Conservation (phyloP, 208 protist species). For the Trypanosoma platydactyli region DNA sequence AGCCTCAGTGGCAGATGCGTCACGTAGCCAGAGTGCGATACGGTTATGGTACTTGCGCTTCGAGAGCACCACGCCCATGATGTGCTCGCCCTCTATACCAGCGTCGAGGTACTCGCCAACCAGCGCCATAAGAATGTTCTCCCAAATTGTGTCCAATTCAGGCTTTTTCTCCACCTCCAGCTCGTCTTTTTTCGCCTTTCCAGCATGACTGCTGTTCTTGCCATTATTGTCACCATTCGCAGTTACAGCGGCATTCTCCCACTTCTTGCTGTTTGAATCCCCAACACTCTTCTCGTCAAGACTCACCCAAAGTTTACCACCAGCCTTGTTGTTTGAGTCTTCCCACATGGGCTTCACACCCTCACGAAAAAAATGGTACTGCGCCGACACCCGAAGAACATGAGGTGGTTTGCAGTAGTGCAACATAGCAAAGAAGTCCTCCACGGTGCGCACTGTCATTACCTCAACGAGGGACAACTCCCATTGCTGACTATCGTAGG, state of each 20-base stretch:
- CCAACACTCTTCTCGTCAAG: constrained; percentile 38
- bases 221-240: constrained; percentile 27
- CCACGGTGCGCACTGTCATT: constrained; percentile 78
- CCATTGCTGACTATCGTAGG: constrained; percentile 76
- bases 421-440: constrained; percentile 88
- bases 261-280: constrained; percentile 5
- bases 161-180: constrained; percentile 34
- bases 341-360: constrained; percentile 93
- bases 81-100: constrained; percentile 38
- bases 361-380: constrained; percentile 92
- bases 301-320: constrained; percentile 73
- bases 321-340: constrained; percentile 84
- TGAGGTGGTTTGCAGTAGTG: constrained; percentile 85
- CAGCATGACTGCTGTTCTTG: constrained; percentile 9
- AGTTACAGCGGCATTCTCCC: constrained; percentile 18
- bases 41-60: constrained; percentile 84
- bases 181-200: constrained; percentile 20
- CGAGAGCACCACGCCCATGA: constrained; percentile 69
- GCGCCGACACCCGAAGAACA: constrained; percentile 69
- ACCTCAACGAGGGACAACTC: constrained; percentile 75
- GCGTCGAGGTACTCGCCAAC: constrained; percentile 78
- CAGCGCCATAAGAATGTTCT: constrained; percentile 77
- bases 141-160: constrained; percentile 71
- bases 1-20: constrained; percentile 44
- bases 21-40: constrained; percentile 71